Percentiles rank a stretch among this genome's conserved stretches.
Conservation (phyloP, 192 early-diverging fungal genomes). For the Coemansia sp. region DNA sequence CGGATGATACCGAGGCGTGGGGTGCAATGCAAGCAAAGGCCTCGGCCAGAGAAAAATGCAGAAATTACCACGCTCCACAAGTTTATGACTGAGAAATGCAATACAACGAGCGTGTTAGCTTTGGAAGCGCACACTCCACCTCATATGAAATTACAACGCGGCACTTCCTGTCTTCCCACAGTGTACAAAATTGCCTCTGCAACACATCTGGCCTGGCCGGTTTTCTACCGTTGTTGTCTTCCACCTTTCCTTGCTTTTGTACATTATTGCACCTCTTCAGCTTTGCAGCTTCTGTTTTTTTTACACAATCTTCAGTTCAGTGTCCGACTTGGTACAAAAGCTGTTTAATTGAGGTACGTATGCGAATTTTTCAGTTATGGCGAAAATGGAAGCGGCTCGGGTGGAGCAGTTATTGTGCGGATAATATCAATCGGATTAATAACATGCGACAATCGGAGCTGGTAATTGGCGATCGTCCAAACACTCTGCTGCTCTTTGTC, state of each 20-base stretch:
- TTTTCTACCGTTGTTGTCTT: neutral
- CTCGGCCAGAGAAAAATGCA: neutral
- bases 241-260: neutral
- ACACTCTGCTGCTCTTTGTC: neutral
- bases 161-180: neutral
- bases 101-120: neutral
- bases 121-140: neutral
- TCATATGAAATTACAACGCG: neutral
- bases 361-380: neutral
- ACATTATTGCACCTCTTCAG: neutral
- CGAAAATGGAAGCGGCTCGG: neutral
- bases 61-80: neutral
- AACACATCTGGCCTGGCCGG: neutral
- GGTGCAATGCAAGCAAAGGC: neutral
- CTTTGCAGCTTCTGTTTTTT: neutral
- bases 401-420: neutral
- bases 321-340: neutral
- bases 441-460: neutral
- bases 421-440: neutral
- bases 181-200: neutral
- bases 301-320: neutral
- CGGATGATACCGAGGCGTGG: neutral
- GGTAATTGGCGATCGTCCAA: neutral
- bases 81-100: neutral
- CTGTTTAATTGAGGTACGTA: neutral